Percentiles rank a stretch among this genome's conserved stretches.
These are phyloP conservation scores for Gossypium raimondii DNA, from an alignment of 345 rosid species.

Conservation along the genomic window DNA sequence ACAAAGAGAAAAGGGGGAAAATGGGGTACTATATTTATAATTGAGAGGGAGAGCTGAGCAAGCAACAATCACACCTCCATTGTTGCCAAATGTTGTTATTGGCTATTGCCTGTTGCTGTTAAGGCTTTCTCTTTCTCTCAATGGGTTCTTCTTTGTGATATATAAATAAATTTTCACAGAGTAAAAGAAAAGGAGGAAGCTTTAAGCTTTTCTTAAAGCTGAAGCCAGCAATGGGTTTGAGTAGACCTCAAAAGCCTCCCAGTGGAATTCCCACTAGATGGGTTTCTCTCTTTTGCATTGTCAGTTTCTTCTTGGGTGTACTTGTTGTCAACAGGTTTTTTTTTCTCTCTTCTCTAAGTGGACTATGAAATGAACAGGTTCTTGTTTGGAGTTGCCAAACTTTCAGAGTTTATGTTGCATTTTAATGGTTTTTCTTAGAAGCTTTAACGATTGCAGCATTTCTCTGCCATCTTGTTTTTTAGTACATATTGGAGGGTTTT, in stretches of 20 bases:
- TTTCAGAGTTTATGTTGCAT: not conserved
- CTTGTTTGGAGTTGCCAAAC: slow-evolving; percentile 30
- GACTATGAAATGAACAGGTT: slow-evolving; percentile 29
- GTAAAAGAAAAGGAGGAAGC: slow-evolving; percentile 15
- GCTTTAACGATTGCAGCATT: not conserved
- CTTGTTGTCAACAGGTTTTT: slow-evolving; percentile 63
- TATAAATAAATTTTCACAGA: not conserved
- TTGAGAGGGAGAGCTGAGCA: not conserved
- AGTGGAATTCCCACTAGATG: slow-evolving; percentile 64
- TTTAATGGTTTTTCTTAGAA: not conserved
- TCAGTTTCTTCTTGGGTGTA: slow-evolving; percentile 67
- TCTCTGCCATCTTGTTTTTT: not conserved
- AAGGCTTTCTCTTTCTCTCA: slow-evolving; percentile 13
- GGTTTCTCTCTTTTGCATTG: slow-evolving; percentile 64
- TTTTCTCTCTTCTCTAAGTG: slow-evolving; percentile 8
- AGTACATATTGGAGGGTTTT: slow-evolving; percentile 4
- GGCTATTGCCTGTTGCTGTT: slow-evolving; percentile 4
- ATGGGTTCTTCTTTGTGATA: slow-evolving; percentile 25
- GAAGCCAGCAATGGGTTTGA: slow-evolving; percentile 49
- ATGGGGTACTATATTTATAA: not conserved
- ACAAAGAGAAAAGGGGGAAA: not conserved
- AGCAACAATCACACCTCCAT: slow-evolving; percentile 2
- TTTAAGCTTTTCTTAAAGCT: slow-evolving; percentile 27
- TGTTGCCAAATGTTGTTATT: not conserved
- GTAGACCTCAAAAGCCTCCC: slow-evolving; percentile 53